phyloP scores from a whole-genome alignment of 495 filamentous ascomycete genomes.

The Lentithecium fluviatile region DNA sequence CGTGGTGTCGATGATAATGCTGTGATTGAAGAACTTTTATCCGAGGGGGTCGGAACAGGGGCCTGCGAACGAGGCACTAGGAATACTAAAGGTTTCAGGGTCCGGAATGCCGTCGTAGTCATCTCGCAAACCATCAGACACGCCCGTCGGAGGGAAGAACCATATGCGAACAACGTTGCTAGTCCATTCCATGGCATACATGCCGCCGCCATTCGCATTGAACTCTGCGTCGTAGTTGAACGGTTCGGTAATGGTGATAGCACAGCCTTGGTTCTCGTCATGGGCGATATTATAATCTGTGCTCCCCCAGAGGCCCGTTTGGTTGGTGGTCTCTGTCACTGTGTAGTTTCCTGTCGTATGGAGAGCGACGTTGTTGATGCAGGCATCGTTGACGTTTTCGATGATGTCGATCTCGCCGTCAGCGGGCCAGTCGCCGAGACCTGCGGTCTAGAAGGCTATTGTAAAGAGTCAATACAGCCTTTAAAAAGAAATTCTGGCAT shows the following conservation, averaged over 20 bases:
- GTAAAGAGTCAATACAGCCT: conserved; percentile 41
- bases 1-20: conserved; percentile 35
- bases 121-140: conserved; percentile 45
- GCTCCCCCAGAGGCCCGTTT: conserved; percentile 13
- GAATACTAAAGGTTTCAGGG: conserved; percentile 59
- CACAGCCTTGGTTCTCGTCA: conserved; percentile 25
- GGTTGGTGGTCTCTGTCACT: conserved; percentile 1
- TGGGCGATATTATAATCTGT: conserved; percentile 24
- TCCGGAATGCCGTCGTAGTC: conserved; percentile 45
- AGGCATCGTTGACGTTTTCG: conserved; percentile 45
- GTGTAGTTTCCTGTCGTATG: conserved; percentile 17
- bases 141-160: conserved; percentile 53
- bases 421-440: conserved; percentile 62
- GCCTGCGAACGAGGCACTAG: conserved; percentile 49
- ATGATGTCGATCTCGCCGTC: conserved; percentile 69
- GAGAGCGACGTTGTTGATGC: conserved; percentile 18
- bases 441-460: conserved; percentile 27
- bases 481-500: neutral
- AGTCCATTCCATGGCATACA: conserved; percentile 63
- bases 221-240: conserved; percentile 56
- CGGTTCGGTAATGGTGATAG: conserved; percentile 1
- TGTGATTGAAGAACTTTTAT: conserved; percentile 38
- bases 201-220: conserved; percentile 58
- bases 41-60: conserved; percentile 34
- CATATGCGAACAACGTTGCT: conserved; percentile 59